Percentiles rank a stretch among this genome's conserved stretches.
These are phyloP conservation scores for Xerocomus nothofagi DNA, from an alignment of 1,284 basidiomycete genomes.

Conservation along the genomic window DNA sequence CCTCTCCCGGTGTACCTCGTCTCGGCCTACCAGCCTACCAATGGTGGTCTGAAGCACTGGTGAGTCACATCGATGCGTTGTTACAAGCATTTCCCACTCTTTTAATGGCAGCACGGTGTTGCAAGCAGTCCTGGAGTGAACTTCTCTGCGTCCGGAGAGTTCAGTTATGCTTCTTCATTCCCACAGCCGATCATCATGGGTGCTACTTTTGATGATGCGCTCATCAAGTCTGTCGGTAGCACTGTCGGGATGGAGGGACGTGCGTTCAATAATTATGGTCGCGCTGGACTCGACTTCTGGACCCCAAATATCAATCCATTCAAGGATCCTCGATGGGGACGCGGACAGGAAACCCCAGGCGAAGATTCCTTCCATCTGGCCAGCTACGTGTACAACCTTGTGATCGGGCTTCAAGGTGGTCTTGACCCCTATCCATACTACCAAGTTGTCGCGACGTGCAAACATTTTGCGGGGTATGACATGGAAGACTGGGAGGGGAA, in stretches of 20 bases:
- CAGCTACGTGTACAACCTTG: constrained; percentile 53
- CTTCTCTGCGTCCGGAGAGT: constrained; percentile 48
- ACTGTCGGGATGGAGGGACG: constrained; percentile 56
- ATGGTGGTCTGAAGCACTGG: constrained; percentile 57
- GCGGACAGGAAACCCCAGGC: constrained; percentile 60
- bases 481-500: constrained; percentile 54
- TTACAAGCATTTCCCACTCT: background rate
- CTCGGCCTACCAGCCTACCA: constrained; percentile 52
- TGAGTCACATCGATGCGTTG: constrained; percentile 22
- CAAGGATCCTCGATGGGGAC: constrained; percentile 61
- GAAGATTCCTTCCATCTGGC: constrained; percentile 56
- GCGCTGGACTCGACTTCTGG: constrained; percentile 54
- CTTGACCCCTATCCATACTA: constrained; percentile 50
- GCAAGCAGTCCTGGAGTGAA: constrained; percentile 51
- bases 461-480: constrained; percentile 60
- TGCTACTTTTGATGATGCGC: constrained; percentile 74
- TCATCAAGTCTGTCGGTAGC: constrained; percentile 48
- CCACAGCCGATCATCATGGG: constrained; percentile 87
- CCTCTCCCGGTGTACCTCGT: constrained; percentile 50
- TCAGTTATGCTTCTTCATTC: constrained; percentile 58
- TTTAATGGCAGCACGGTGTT: constrained; percentile 47
- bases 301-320: constrained; percentile 64
- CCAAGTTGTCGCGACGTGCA: constrained; percentile 56
- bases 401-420: constrained; percentile 56
- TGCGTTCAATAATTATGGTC: constrained; percentile 53